Evolutionary conservation across 768 basidiomycete genomes (phyloP).

Genomic region (Pleurotus giganteus): DNA sequence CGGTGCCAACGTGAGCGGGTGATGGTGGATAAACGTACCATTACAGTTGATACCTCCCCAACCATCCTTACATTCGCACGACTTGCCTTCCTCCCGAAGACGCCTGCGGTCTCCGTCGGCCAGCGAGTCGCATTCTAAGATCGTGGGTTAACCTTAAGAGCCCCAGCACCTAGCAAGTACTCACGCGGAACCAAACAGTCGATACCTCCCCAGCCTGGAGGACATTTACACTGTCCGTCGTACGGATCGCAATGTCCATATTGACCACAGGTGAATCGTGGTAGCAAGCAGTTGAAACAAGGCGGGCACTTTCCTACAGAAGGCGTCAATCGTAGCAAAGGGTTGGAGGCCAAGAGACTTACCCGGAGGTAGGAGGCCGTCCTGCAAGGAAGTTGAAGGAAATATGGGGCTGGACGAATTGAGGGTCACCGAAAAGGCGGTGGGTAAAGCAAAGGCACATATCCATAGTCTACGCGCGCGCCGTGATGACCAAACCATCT

Average conservation of each 20-base stretch:
- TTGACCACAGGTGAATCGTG: conserved; percentile 90
- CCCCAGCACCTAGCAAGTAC: conserved; percentile 26
- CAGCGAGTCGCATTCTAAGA: conserved; percentile 87
- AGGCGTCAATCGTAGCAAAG: background rate
- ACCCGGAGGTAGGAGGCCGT: conserved; percentile 17
- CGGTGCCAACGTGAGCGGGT: background rate
- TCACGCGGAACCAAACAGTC: conserved; percentile 91
- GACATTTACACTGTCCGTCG: conserved; percentile 96
- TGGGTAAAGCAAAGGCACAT: background rate
- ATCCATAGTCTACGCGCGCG: background rate
- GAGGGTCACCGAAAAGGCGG: background rate
- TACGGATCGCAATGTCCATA: conserved; percentile 88
- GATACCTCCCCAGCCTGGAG: conserved; percentile 95
- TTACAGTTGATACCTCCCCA: conserved; percentile 99
- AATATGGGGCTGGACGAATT: background rate
- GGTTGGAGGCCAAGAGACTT: background rate
- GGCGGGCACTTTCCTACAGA: conserved; percentile 65
- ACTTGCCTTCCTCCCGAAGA: conserved; percentile 69
- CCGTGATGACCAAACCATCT: background rate
- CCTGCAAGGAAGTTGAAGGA: background rate
- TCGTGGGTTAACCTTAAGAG: background rate
- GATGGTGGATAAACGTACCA: conserved; percentile 46
- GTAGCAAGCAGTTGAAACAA: conserved; percentile 96
- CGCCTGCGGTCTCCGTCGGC: conserved; percentile 86
- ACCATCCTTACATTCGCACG: conserved; percentile 89